Percentiles rank a stretch among this genome's conserved stretches.
These are phyloP conservation scores for Tulasnella sp. DNA, from an alignment of 768 basidiomycete genomes.

Conservation along the genomic window DNA sequence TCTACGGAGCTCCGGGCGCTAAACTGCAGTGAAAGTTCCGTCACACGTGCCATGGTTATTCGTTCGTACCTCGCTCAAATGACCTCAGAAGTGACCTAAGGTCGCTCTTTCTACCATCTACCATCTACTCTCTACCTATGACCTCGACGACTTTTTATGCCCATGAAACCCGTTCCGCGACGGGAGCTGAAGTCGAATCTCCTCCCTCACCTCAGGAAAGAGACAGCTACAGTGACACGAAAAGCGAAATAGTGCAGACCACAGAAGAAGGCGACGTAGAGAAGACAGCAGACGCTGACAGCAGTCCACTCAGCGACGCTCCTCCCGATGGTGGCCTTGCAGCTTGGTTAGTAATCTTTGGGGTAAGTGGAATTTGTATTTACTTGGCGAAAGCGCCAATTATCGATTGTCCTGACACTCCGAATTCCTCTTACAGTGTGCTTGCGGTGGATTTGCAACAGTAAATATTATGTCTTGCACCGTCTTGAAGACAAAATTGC, in stretches of 20 bases:
- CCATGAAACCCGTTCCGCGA: background rate
- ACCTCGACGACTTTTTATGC: background rate
- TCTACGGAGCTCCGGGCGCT: no score
- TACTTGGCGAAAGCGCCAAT: background rate
- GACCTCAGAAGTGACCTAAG: background rate
- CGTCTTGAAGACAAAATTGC: background rate
- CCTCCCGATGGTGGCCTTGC: constrained; percentile 27
- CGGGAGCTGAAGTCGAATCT: background rate
- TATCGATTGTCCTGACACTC: background rate
- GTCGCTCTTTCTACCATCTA: background rate
- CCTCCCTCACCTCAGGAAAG: background rate
- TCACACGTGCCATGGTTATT: no score
- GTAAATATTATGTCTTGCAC: background rate
- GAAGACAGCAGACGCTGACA: background rate
- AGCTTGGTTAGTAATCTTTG: constrained; percentile 27
- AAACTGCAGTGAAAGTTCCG: no score
- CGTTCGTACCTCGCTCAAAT: background rate
- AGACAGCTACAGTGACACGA: background rate
- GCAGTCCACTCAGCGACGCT: background rate
- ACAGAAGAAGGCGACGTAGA: background rate
- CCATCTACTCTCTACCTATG: background rate
- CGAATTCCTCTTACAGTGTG: background rate
- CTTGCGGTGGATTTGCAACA: constrained; percentile 23
- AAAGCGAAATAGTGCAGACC: background rate
- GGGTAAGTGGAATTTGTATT: background rate